Conservation (phyloP, 257 asterid species). For the Eustoma russellianum region DNA sequence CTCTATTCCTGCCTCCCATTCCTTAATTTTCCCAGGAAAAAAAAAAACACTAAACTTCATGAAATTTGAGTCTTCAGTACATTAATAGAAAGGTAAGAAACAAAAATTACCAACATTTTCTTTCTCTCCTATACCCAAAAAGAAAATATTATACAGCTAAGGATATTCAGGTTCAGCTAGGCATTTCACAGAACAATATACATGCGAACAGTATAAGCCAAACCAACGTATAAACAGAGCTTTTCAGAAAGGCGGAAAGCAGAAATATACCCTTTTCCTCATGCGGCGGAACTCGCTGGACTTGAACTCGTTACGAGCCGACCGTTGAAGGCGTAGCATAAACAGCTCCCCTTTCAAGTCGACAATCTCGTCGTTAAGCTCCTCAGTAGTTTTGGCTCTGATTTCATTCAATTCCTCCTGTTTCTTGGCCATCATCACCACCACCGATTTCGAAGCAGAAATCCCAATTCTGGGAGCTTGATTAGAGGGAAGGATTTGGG, state of each 20-base stretch:
- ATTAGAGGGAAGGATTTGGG: conserved; percentile 38
- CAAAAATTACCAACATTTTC: no score
- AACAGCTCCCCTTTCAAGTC: conserved; percentile 95
- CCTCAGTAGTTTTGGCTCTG: conserved; percentile 64
- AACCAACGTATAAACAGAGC: neutral
- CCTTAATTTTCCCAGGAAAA: no score
- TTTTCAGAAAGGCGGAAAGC: neutral
- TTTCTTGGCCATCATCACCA: conserved; percentile 71
- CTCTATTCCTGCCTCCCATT: no score
- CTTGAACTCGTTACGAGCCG: conserved; percentile 88
- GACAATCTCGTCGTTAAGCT: conserved; percentile 72
- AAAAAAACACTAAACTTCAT: no score
- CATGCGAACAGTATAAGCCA: neutral
- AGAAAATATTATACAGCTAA: neutral
- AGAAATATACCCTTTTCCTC: conserved; percentile 63
- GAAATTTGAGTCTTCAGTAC: no score
- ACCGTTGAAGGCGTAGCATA: conserved; percentile 92
- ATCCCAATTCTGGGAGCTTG: conserved; percentile 12
- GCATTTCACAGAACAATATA: conserved; percentile 8
- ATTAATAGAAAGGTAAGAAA: no score
- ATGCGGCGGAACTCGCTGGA: conserved; percentile 81
- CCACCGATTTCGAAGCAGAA: conserved; percentile 28
- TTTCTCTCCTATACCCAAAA: neutral
- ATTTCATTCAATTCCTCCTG: conserved; percentile 79
- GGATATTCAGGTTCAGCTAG: neutral